A percentile compares a stretch with the other conserved stretches of the same genome.
Conservation (phyloP, 768 basidiomycete genomes). For the Boletus pseudopeckii region DNA sequence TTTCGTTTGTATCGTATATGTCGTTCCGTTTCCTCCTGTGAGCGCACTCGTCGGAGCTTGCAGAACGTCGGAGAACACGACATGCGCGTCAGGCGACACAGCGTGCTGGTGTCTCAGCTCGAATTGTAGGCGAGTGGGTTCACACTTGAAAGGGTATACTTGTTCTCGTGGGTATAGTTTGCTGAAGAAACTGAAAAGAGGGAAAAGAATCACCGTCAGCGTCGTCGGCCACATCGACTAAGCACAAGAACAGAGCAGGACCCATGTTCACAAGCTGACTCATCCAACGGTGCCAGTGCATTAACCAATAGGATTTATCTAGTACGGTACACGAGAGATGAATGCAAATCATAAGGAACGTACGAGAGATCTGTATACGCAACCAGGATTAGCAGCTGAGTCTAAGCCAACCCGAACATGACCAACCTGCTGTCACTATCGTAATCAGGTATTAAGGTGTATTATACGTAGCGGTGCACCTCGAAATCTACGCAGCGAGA, state of each 20-base stretch:
- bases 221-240: conserved; percentile 38
- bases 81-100: conserved; percentile 42
- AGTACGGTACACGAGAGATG: background rate
- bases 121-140: conserved; percentile 37
- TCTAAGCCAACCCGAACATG: background rate
- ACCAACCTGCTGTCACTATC: background rate
- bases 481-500: conserved; percentile 17
- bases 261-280: conserved; percentile 11
- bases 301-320: background rate
- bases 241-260: background rate
- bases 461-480: conserved; percentile 2
- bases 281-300: conserved; percentile 9
- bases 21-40: conserved; percentile 14
- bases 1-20: conserved; percentile 40
- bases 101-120: conserved; percentile 64
- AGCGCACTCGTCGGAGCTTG: conserved; percentile 9
- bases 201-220: conserved; percentile 43
- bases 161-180: conserved; percentile 6
- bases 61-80: conserved; percentile 54
- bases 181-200: conserved; percentile 33
- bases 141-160: background rate
- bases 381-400: conserved; percentile 3
- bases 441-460: conserved; percentile 13
- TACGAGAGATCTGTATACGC: background rate
- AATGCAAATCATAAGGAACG: conserved; percentile 1